A percentile compares a stretch with the other conserved stretches of the same genome.
These are phyloP conservation scores for Geotrichum reessii DNA, from an alignment of 1,139 yeast species.

Conservation along the genomic window DNA sequence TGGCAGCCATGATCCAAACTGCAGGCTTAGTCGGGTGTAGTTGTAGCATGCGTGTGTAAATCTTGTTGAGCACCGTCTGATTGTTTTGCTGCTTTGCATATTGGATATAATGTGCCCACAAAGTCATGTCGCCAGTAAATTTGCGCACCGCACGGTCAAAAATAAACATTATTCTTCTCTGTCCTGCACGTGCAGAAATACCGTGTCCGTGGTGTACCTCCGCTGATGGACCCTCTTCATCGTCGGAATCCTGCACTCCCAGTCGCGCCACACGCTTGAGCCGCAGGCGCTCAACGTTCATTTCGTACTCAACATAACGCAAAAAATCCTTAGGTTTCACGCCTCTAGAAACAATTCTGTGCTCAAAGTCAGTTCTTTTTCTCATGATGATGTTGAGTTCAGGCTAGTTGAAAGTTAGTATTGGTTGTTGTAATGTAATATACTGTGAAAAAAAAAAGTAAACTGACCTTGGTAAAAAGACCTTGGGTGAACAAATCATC, in stretches of 20 bases:
- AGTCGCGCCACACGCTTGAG: conserved; percentile 64
- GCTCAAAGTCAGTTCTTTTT: conserved; percentile 93
- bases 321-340: conserved; percentile 72
- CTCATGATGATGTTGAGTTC: conserved; percentile 86
- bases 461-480: conserved; percentile 45
- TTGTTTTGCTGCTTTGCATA: conserved; percentile 73
- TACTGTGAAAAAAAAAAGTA: background rate
- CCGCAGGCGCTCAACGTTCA: conserved; percentile 71
- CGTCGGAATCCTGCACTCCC: conserved; percentile 30
- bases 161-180: conserved; percentile 73
- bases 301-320: conserved; percentile 76
- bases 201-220: conserved; percentile 18
- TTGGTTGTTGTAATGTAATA: background rate
- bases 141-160: conserved; percentile 78
- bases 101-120: conserved; percentile 75
- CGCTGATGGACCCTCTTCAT: conserved; percentile 11
- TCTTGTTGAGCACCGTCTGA: conserved; percentile 70
- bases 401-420: conserved; percentile 42
- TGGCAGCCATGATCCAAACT: conserved; percentile 94
- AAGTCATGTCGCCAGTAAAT: conserved; percentile 67
- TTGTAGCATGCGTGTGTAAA: conserved; percentile 72
- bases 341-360: conserved; percentile 79
- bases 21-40: conserved; percentile 86
- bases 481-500: conserved; percentile 82
- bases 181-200: conserved; percentile 83